Percentiles rank a stretch among this genome's conserved stretches.
phyloP scores from a whole-genome alignment of 768 basidiomycete genomes.

The Lactifluus hygrophoroides region DNA sequence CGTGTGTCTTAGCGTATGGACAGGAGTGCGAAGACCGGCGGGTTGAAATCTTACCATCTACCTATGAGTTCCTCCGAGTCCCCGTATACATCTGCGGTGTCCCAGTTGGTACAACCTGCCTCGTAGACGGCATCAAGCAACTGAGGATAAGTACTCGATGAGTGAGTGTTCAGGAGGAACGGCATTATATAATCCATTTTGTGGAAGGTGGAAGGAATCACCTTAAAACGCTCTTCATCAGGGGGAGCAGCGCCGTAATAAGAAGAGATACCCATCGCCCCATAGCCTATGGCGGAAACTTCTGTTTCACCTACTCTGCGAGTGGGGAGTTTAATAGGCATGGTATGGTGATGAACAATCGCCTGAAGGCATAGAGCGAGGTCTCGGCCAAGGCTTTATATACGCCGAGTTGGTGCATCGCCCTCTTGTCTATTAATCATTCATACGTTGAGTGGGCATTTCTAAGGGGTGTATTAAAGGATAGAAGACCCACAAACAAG shows the following conservation, averaged over 20 bases:
- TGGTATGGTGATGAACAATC: not conserved
- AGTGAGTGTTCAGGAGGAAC: too few species aligned
- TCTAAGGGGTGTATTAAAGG: not conserved
- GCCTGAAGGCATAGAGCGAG: too few species aligned
- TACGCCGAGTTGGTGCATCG: not conserved
- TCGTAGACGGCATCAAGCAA: constrained; percentile 36
- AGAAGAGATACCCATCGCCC: constrained; percentile 48
- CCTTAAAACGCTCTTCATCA: constrained; percentile 53
- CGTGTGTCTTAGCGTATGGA: not conserved
- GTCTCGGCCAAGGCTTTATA: not conserved
- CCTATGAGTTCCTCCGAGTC: constrained; percentile 39
- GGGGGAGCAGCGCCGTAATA: constrained; percentile 37
- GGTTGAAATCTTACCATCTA: constrained; percentile 29
- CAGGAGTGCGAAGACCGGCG: not conserved
- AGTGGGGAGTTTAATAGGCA: constrained; percentile 26
- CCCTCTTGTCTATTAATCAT: too few species aligned
- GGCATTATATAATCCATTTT: too few species aligned
- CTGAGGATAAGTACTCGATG: too few species aligned
- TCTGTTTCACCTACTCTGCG: constrained; percentile 38
- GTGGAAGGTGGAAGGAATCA: constrained; percentile 6
- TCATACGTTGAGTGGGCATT: too few species aligned
- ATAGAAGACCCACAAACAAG: not conserved
- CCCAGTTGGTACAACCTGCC: constrained; percentile 39
- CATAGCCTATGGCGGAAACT: constrained; percentile 51
- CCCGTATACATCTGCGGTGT: constrained; percentile 36